Base-by-base conservation (phyloP, 1,284 basidiomycete species). In the Cryptococcus sp. region DNA sequence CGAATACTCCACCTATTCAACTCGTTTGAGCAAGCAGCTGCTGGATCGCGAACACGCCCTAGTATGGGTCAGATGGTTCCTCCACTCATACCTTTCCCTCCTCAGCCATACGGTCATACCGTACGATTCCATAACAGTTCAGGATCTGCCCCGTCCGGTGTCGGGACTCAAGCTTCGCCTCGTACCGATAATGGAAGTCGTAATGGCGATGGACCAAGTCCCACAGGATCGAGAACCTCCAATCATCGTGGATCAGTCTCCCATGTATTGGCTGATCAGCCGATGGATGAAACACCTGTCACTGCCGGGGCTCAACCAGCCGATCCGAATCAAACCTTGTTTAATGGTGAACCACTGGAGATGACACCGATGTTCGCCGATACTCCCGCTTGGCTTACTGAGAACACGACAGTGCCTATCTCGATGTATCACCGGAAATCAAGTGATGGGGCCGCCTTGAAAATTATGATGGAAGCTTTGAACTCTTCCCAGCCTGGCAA, bases 351-450 rank as follows among this genome's bases (percentile, higher is more conserved):
- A 36, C 59, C 59, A 5, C 33, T 63, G 14, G 56, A 51, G 10
- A 53, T 65, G 52, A 64, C 63, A 0, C 67, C 68, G 2, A 52
- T 64, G 33, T 67, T 65, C 49, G 61, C 61, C 13, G 67, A 71
- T 7, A 63, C 64, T 7, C 64, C 66, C 4, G 61, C 66, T 2
- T 71, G 69, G 69, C 53, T 66, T 33, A 66, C 61, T 0, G 65
- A 71, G 36, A 57, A 57, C 5, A 64, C 58, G 2, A 56, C 59
- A 13, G 56, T 55, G 2, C 53, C 62, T n/a, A 50, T 66, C 31
- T 50, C 64, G 10, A 62, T 66, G 49, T 66, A 67, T 53, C 64
- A 64, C 44, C 63, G 69, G 34, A 68, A 69, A 47, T 62, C 60
- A 37, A 58, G 57, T 31, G 70, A 72, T 43, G 68, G 62, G 6